phyloP scores from a whole-genome alignment of 2,329 filamentous ascomycete genomes.

The Colletotrichum caudatum region DNA sequence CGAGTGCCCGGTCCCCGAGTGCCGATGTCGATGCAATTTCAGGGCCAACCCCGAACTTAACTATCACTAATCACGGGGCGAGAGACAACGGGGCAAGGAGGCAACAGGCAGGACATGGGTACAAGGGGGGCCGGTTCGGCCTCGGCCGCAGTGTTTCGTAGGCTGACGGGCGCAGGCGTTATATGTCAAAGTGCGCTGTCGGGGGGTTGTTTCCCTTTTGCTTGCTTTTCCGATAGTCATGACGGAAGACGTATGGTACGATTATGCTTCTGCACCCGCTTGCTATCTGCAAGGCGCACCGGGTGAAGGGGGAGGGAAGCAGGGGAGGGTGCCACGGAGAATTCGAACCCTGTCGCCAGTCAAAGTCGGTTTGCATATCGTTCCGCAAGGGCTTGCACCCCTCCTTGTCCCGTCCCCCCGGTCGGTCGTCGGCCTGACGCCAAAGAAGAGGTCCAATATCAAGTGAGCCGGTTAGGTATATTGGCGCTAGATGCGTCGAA shows the following conservation, averaged over 20 bases:
- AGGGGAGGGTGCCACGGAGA: constrained; percentile 34
- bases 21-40: constrained; percentile 73
- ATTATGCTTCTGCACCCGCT: constrained; percentile 19
- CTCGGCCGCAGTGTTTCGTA: neutral
- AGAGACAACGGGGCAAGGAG: neutral
- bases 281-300: neutral
- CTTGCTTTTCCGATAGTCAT: constrained; percentile 9
- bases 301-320: neutral
- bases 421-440: neutral
- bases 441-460: neutral
- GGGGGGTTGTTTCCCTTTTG: neutral
- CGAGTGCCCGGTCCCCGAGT: constrained; percentile 77
- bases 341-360: constrained; percentile 31
- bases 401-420: neutral
- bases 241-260: constrained; percentile 37
- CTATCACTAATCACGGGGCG: constrained; percentile 54
- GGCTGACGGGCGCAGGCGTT: constrained; percentile 7
- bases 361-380: neutral
- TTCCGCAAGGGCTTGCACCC: neutral
- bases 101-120: constrained; percentile 10
- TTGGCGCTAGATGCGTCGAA: neutral
- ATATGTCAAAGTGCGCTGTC: constrained; percentile 10
- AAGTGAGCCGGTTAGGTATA: neutral
- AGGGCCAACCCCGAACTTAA: constrained; percentile 70
- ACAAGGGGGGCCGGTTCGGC: constrained; percentile 6